Conservation (phyloP, 345 rosid species). For the Cardiospermum halicacabum region DNA sequence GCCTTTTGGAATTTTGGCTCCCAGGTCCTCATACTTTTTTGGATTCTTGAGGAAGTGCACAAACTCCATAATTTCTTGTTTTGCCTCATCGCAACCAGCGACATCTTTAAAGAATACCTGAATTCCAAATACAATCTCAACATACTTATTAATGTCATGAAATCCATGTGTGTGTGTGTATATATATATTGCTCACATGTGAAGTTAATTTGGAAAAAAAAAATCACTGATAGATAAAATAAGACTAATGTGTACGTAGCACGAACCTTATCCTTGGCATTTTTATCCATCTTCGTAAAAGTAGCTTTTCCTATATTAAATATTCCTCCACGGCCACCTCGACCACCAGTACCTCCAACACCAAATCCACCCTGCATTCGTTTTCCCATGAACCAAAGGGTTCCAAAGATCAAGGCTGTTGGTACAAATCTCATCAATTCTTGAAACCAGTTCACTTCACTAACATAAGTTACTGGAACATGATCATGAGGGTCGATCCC, state of each 20-base stretch:
- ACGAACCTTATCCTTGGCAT: conserved; percentile 43
- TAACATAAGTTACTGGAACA: conserved; percentile 35
- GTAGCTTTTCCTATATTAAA: conserved; percentile 46
- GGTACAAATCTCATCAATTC: conserved; percentile 41
- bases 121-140: conserved; percentile 14
- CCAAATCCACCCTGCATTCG: conserved; percentile 38
- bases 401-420: conserved; percentile 28
- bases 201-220: neutral
- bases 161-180: neutral
- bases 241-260: neutral
- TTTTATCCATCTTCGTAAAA: conserved; percentile 41
- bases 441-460: conserved; percentile 35
- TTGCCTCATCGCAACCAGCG: conserved; percentile 62
- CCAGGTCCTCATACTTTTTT: conserved; percentile 42
- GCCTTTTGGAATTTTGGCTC: conserved; percentile 56
- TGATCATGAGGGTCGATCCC: conserved; percentile 42
- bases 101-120: conserved; percentile 51
- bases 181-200: neutral
- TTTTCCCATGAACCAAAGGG: conserved; percentile 33
- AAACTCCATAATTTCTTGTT: conserved; percentile 52
- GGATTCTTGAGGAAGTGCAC: conserved; percentile 64
- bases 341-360: conserved; percentile 42
- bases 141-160: neutral
- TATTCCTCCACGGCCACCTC: conserved; percentile 43
- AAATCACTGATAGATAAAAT: neutral